A percentile compares a stretch with the other conserved stretches of the same genome.
Conservation (phyloP, 306 rosid genomes). For the Mimosa bimucronata region DNA sequence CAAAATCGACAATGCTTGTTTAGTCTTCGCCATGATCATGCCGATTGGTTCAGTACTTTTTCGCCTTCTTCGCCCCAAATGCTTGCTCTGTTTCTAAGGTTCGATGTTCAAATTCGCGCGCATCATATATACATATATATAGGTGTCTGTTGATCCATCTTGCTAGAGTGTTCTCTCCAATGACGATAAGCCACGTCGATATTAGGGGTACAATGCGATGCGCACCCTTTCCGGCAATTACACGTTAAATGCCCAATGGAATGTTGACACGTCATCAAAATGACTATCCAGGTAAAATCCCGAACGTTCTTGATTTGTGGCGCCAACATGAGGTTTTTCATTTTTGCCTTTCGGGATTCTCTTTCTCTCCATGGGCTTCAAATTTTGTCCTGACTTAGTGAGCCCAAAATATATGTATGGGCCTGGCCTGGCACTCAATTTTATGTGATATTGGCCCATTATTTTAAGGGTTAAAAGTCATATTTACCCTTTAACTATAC, state of each 20-base stretch:
- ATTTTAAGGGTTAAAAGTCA: too few relatives aligned
- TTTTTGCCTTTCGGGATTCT: too few relatives aligned
- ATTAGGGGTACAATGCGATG: background rate
- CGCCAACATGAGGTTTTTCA: background rate
- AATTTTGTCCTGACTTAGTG: too few relatives aligned
- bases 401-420: background rate
- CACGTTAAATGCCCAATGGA: background rate
- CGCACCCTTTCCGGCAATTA: background rate
- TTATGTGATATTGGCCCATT: too few relatives aligned
- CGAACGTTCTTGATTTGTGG: conserved; percentile 36
- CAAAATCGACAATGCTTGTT: conserved; percentile 35
- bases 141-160: background rate
- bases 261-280: background rate
- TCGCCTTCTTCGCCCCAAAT: background rate
- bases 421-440: background rate
- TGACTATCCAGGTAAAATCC: background rate
- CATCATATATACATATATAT: background rate
- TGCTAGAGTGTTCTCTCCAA: conserved; percentile 40
- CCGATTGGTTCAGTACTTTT: background rate
- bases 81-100: background rate
- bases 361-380: background rate
- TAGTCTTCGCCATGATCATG: conserved; percentile 33
- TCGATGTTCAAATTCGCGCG: background rate
- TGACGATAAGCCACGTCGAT: conserved; percentile 11
- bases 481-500: too few relatives aligned